These are phyloP conservation scores for Mycena sanguinolenta DNA, from an alignment of 768 basidiomycete genomes.

Conservation along the genomic window DNA sequence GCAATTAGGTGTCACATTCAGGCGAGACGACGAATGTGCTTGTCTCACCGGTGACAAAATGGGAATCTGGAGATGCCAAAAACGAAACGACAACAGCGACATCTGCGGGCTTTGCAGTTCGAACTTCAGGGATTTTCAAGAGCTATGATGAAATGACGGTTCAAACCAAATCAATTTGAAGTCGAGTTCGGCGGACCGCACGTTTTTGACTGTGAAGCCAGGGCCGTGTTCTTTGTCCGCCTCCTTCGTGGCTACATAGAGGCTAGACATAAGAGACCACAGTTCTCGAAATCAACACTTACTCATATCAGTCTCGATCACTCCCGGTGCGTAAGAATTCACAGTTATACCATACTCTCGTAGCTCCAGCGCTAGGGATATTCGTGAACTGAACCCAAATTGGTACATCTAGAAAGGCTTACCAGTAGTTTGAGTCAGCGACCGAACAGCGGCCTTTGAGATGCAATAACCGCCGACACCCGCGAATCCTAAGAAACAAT, in stretches of 20 bases:
- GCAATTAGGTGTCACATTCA: too few relatives aligned
- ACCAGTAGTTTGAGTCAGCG: conserved; percentile 57
- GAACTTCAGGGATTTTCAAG: conserved; percentile 4
- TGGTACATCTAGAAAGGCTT: not conserved
- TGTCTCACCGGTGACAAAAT: conserved; percentile 42
- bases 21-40: not conserved
- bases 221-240: too few relatives aligned
- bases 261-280: not conserved
- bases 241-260: not conserved
- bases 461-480: conserved; percentile 45
- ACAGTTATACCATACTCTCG: conserved; percentile 53
- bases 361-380: conserved; percentile 44
- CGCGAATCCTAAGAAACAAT: conserved; percentile 32
- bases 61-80: conserved; percentile 43
- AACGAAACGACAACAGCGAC: conserved; percentile 42
- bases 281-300: not conserved
- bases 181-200: too few relatives aligned
- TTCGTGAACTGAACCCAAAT: too few relatives aligned
- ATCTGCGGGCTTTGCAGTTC: conserved; percentile 33
- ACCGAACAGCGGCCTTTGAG: conserved; percentile 58
- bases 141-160: not conserved
- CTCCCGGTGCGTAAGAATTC: conserved; percentile 56
- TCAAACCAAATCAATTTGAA: too few relatives aligned
- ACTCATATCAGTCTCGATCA: conserved; percentile 49
- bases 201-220: too few relatives aligned